Conservation (phyloP, 257 asterid species). For the Forsythia suspensa region DNA sequence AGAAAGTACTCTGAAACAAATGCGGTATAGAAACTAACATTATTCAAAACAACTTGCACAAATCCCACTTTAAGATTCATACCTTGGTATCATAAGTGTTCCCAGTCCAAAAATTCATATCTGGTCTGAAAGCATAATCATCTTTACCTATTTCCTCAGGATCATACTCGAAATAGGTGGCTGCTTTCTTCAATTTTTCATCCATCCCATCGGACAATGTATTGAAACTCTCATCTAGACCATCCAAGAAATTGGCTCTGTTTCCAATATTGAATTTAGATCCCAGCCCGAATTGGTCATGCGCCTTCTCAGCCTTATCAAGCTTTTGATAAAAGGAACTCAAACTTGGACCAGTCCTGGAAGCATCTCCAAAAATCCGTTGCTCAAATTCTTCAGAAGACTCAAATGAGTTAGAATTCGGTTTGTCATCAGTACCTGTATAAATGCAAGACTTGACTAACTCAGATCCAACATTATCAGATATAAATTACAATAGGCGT, state of each 20-base stretch:
- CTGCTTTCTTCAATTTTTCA: conserved; percentile 61
- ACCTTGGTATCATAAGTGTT: conserved; percentile 74
- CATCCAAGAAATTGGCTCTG: conserved; percentile 32
- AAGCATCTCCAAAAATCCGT: conserved; percentile 33
- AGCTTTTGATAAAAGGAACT: conserved; percentile 47
- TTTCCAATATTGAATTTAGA: conserved; percentile 27
- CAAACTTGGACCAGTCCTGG: conserved; percentile 22
- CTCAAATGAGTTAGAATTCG: conserved; percentile 30
- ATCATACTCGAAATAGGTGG: conserved; percentile 62
- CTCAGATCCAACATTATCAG: neutral
- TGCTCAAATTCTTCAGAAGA: conserved; percentile 50
- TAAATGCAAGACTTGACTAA: neutral
- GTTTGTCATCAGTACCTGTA: conserved; percentile 37
- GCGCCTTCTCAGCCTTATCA: conserved; percentile 52
- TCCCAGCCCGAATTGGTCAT: conserved; percentile 37
- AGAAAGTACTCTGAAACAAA: neutral
- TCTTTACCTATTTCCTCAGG: conserved; percentile 55
- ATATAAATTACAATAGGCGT: neutral
- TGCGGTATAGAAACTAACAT: neutral
- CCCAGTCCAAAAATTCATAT: conserved; percentile 52
- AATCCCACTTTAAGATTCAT: conserved; percentile 19
- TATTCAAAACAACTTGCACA: neutral
- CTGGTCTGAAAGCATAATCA: conserved; percentile 72
- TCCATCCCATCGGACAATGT: conserved; percentile 67
- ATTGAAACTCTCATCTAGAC: conserved; percentile 37